Base-by-base conservation (phyloP, 2,329 filamentous ascomycete genomes). In the Exophiala dermatitidis region DNA sequence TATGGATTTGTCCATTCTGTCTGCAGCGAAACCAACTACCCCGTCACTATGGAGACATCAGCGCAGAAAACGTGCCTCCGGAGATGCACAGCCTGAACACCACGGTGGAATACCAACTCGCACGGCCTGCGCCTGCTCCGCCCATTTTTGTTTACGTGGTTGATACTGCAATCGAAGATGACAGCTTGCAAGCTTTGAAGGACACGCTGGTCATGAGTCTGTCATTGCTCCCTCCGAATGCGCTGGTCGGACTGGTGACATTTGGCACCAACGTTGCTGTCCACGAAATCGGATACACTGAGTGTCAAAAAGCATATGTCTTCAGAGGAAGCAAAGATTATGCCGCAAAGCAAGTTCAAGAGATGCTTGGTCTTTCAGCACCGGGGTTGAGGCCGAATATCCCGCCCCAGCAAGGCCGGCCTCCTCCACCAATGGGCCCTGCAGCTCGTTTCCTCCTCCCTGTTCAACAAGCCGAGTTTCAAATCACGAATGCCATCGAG, bases 301-400 rank as follows among this genome's bases (percentile, higher is more conserved):
- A 97, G 72, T 98, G 93, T 72, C 89, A 93, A 61, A 98, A 97
- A 73, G 96, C 91, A 4, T 98, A 96, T 66, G 93, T 98, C 40
- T 98, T 98, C 79, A 83, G 91, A 52, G 93, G 93, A 37, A 96
- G 84, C 77, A 98, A 97, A 76, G 93, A 98, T 66, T 98, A 98
- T 71, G 80, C 84, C n/a, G 88, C 90, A 50, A 97, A 97, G 74
- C 90, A 97, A 69, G 90, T 98, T n/a, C 91, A 97, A 71, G 93
- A 98, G 67, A 98, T 98, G 93, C 84, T 98, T 47, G 93, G 90
- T 30, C 78, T 96, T 50, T 77, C 84, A 45, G 80, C 85, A 19
- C 77, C 86, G 28, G 82, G 83, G 34, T 70, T 89, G 59, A 83
- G 93, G 60, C 89, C 90, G 38, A 74, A 79, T 67, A 82, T 86